Evolutionary conservation across 805 yeast genomes (phyloP).

Genomic region (Zygosaccharomyces kombuchaensis): DNA sequence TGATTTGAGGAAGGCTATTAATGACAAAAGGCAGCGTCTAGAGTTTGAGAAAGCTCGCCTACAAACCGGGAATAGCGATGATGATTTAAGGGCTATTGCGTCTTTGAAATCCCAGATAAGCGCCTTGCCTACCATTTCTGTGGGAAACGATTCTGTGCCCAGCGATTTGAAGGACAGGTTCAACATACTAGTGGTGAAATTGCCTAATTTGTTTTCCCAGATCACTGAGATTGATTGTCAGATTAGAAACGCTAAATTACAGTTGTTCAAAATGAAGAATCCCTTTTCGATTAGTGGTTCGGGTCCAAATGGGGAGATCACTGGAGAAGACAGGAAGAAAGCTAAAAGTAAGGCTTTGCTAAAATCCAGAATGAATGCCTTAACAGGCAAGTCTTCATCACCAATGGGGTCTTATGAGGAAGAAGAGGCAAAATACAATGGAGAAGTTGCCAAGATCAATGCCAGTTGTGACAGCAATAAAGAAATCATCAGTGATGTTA

Average conservation of each 20-base stretch:
- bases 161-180: slow-evolving; percentile 51
- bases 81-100: slow-evolving; percentile 55
- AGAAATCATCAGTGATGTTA: slow-evolving; percentile 64
- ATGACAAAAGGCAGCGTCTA: slow-evolving; percentile 12
- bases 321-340: slow-evolving; percentile 76
- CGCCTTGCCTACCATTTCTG: slow-evolving; percentile 39
- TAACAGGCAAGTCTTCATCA: slow-evolving; percentile 67
- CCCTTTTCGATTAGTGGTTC: slow-evolving; percentile 75
- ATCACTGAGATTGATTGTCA: slow-evolving; percentile 63
- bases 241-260: slow-evolving; percentile 62
- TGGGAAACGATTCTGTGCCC: slow-evolving; percentile 31
- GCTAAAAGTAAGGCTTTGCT: slow-evolving; percentile 75
- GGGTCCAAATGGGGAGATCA: slow-evolving; percentile 81
- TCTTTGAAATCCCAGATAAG: slow-evolving; percentile 57
- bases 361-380: slow-evolving; percentile 85
- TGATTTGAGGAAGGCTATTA: slow-evolving; percentile 31
- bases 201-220: slow-evolving; percentile 64
- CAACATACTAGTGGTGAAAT: slow-evolving; percentile 59
- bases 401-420: slow-evolving; percentile 37
- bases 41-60: slow-evolving; percentile 7
- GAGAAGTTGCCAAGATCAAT: slow-evolving; percentile 48
- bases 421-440: slow-evolving; percentile 41
- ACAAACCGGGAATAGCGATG: slow-evolving; percentile 12
- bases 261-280: slow-evolving; percentile 57
- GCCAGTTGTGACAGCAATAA: slow-evolving; percentile 54